Conservation (phyloP, 148 eudicot genomes). For the Cornus controversa region DNA sequence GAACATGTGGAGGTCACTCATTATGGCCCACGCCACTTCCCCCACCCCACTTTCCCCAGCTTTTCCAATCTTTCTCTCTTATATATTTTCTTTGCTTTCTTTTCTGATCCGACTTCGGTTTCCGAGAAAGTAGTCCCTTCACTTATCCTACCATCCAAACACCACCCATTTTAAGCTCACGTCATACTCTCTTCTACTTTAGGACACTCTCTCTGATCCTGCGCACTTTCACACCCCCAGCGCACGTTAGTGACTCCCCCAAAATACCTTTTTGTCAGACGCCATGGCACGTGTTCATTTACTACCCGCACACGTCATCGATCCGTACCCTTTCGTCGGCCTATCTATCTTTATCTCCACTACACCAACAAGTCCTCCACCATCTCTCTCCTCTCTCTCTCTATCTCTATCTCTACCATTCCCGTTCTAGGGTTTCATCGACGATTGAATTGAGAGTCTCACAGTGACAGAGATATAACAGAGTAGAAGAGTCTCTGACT, state of each 20-base stretch:
- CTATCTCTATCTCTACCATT: not conserved
- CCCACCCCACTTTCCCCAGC: slow-evolving; percentile 17
- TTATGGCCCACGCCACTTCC: slow-evolving; percentile 16
- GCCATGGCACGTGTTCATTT: slow-evolving; percentile 16
- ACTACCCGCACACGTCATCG: slow-evolving; percentile 8
- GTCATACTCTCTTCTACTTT: not conserved
- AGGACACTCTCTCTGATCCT: slow-evolving; percentile 4
- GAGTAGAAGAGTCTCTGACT: too few species aligned
- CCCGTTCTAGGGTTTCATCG: slow-evolving; percentile 35
- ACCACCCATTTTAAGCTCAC: not conserved
- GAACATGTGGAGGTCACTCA: slow-evolving; percentile 37
- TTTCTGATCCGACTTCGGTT: slow-evolving; percentile 26
- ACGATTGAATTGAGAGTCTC: not conserved
- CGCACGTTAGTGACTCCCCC: not conserved
- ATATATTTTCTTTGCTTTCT: slow-evolving; percentile 5
- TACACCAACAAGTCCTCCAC: slow-evolving; percentile 1
- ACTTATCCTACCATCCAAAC: not conserved
- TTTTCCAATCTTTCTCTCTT: slow-evolving; percentile 13
- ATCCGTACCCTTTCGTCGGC: not conserved
- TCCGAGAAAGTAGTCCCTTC: slow-evolving; percentile 24
- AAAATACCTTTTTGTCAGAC: not conserved
- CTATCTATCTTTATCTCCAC: slow-evolving; percentile 19
- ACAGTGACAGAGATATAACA: slow-evolving; percentile 2
- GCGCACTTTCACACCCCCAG: not conserved
- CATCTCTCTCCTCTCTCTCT: not conserved